Evolutionary conservation across 305 asterid species (phyloP).

Genomic region (Vinca major): DNA sequence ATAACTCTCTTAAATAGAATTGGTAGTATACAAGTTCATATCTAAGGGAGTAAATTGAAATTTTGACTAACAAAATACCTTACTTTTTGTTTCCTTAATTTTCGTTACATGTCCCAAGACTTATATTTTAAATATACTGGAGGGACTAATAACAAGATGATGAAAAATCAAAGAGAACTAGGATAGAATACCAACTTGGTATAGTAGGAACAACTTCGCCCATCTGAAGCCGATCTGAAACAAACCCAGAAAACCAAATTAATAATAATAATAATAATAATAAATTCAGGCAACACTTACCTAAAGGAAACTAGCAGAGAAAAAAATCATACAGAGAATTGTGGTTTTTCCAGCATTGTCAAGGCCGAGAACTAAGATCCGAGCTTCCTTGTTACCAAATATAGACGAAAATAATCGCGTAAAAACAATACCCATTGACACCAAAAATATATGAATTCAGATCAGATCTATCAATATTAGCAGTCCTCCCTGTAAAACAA

Average conservation of each 20-base stretch:
- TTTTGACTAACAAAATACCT: too few species aligned
- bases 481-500: conserved; percentile 16
- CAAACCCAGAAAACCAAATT: conserved; percentile 7
- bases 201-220: conserved; percentile 96
- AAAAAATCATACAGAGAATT: conserved; percentile 49
- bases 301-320: neutral
- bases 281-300: neutral
- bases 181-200: conserved; percentile 49
- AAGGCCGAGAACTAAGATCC: conserved; percentile 84
- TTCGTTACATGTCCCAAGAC: too few species aligned
- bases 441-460: conserved; percentile 5
- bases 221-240: conserved; percentile 93
- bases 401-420: conserved; percentile 72
- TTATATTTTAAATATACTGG: too few species aligned
- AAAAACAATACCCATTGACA: conserved; percentile 63
- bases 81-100: too few species aligned
- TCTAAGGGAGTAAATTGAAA: too few species aligned
- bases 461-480: conserved; percentile 22
- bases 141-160: too few species aligned
- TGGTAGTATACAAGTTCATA: too few species aligned
- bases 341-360: conserved; percentile 95
- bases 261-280: conserved; percentile 8
- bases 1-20: too few species aligned
- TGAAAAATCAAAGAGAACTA: neutral
- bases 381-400: conserved; percentile 85